Evolutionary conservation across 2,329 filamentous ascomycete genomes (phyloP), one percentile per base, ranked within the genome.

Genomic region (Parastagonospora avenae): DNA sequence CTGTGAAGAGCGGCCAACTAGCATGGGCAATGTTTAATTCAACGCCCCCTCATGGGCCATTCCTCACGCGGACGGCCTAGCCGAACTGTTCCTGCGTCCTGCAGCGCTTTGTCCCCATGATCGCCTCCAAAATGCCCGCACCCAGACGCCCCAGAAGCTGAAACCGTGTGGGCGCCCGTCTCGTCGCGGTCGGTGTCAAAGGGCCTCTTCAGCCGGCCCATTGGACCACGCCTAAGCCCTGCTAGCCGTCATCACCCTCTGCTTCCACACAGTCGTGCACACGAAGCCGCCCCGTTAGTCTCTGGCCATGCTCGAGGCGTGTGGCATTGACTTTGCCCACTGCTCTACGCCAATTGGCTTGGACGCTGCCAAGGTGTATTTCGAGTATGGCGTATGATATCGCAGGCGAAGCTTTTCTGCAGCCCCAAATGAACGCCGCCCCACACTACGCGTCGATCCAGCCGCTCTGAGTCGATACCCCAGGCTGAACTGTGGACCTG

Each of bases 71-170:
- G 35, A n/a, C 30, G 19, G 35, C 28, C 35, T 38, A 9, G 33
- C 45, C 19, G 19, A 24, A 3, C 46, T 42, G 56, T 57, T 55
- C 57, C 57, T 59, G 57, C 57, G 46, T 52, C 31, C 43, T 33
- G 19, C 40, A 53, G 48, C 54, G 45, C 51, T 43, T 48, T 48
- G 54, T 56, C 51, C 53, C 44, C 52, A 53, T 49, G 46, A 55
- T 54, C 52, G 52, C 42, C 50, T 58, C 44, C 44, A 39, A 36
- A 16, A 30, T 42, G 45, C 45, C 39, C 37, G 19, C 36, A 27
- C 8, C 27, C 42, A 32, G 33, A 36, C 10, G 10, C 44, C 9
- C 36, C 8, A 33, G 24, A 14, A 33, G 5, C 28, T 39, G 36
- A 39, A 37, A 31, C 42, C 10, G 24, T 31, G 33, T 38, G 24